phyloP scores from a whole-genome alignment of 2,329 filamentous ascomycete genomes.

The Keithomyces neogunnii region DNA sequence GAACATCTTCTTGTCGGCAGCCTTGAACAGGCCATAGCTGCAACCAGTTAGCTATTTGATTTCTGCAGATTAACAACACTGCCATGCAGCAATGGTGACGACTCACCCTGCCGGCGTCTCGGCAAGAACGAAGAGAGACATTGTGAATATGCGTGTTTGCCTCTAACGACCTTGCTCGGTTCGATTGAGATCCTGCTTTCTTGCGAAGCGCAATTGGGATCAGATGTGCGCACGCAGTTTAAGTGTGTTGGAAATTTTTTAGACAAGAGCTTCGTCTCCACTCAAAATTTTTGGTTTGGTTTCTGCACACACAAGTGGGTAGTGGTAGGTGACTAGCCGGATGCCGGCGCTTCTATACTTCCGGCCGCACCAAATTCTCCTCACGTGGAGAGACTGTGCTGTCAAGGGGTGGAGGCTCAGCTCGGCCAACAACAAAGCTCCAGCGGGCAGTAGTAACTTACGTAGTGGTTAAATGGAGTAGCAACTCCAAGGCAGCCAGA shows the following conservation, averaged over 20 bases:
- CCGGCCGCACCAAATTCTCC: conserved; percentile 12
- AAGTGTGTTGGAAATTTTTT: conserved; percentile 35
- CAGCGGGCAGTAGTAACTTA: neutral
- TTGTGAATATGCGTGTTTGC: conserved; percentile 35
- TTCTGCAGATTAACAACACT: neutral
- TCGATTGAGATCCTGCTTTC: conserved; percentile 24
- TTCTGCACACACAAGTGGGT: conserved; percentile 11
- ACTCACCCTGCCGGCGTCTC: conserved; percentile 79
- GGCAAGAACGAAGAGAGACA: conserved; percentile 87
- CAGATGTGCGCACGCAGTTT: conserved; percentile 24
- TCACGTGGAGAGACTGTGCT: conserved; percentile 11
- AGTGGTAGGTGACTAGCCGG: conserved; percentile 16
- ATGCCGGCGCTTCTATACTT: conserved; percentile 16
- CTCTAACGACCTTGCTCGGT: conserved; percentile 21
- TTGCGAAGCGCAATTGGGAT: conserved; percentile 28
- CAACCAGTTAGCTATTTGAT: conserved; percentile 21
- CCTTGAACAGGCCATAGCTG: conserved; percentile 97
- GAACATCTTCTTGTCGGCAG: conserved; percentile 95
- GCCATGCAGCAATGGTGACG: conserved; percentile 1
- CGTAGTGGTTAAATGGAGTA: neutral
- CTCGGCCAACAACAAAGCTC: neutral
- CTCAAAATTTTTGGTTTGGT: conserved; percentile 29
- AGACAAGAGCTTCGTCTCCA: conserved; percentile 27
- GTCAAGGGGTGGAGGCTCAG: neutral
- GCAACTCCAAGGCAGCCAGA: neutral